These are phyloP conservation scores for Salix brachista DNA, from an alignment of 345 rosid species.

Conservation along the genomic window DNA sequence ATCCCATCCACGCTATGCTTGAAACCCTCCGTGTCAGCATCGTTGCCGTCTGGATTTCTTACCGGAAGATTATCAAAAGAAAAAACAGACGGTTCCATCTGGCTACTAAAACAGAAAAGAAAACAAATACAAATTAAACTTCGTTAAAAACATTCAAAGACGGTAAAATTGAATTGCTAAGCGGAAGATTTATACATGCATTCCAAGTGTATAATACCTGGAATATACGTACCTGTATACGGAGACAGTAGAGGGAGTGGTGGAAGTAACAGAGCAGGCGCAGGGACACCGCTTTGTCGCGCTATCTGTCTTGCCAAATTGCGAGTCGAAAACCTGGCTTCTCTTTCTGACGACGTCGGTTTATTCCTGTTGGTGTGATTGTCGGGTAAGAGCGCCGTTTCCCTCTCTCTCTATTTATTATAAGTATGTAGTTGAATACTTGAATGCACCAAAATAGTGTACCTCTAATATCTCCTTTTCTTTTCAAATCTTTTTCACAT, in stretches of 20 bases:
- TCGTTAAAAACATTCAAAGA: not conserved
- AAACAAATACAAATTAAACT: not conserved
- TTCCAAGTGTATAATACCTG: not conserved
- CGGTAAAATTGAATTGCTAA: not conserved
- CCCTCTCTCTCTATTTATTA: not conserved
- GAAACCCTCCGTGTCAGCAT: constrained; percentile 17
- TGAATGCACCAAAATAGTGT: not conserved
- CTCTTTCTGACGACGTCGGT: not conserved
- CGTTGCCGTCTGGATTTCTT: not conserved
- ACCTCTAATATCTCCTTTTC: not conserved
- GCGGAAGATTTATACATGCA: too few relatives aligned
- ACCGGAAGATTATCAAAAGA: not conserved
- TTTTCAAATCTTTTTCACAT: too few relatives aligned
- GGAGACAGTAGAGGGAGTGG: not conserved
- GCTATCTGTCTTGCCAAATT: not conserved
- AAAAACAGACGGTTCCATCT: constrained; percentile 10
- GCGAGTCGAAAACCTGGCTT: not conserved
- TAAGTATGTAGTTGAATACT: not conserved
- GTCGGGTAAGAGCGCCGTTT: not conserved
- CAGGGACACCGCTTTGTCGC: not conserved
- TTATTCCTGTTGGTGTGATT: not conserved
- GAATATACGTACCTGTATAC: not conserved
- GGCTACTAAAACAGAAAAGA: not conserved
- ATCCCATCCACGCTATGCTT: constrained; percentile 24
- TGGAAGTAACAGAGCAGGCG: not conserved